Evolutionary conservation across 345 rosid species (phyloP), one percentile per base, ranked within the genome.

Genomic region (Salix viminalis): DNA sequence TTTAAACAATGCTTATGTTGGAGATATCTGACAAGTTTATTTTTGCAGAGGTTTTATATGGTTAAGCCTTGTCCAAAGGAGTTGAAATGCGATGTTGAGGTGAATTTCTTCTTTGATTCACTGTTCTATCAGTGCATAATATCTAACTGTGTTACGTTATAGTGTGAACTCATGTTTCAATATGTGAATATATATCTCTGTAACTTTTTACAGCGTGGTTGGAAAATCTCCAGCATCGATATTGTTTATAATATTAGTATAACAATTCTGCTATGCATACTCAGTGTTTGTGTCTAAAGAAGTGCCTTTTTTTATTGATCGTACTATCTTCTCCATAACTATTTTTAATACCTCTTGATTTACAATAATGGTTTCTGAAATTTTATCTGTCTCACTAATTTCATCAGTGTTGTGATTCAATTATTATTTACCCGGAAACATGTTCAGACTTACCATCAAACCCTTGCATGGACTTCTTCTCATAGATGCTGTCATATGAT

Each of bases 21-120:
- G 37, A 67, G 42, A 72, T 28, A 76, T 69, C 74, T 79, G 69
- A 76, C 52, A 54, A 56, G 62, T 71, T 37, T 73, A 34, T 77
- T 67, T 65, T 78, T 87, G 75, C 89, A 92, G 97, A 90, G 98
- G 82, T 90, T 91, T 75, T 87, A 85, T 82, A 81, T 92, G 92
- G 97, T 92, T 77, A 94, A 90, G 88, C 97, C 95, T 7, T 94
- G 97, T 83, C 94, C 95, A 7, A 94, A 94, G 79, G 97, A 94
- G 82, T 72, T 90, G 75, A 92, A 92, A 86, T 94, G 98, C 62
- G 97, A 92, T 78, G 97, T 92, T 36, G 95, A 94, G 94, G 97
- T 94, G 71, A 70, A 88, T 65, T 79, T 84, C 61, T 71, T 21
- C 7, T 77, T 76, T 82, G 65, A 71, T 76, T 79, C 50, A 19